Evolutionary conservation across 78 protist species (phyloP), one percentile per base, ranked within the genome.

Genomic region (Polysphondylium violaceum): DNA sequence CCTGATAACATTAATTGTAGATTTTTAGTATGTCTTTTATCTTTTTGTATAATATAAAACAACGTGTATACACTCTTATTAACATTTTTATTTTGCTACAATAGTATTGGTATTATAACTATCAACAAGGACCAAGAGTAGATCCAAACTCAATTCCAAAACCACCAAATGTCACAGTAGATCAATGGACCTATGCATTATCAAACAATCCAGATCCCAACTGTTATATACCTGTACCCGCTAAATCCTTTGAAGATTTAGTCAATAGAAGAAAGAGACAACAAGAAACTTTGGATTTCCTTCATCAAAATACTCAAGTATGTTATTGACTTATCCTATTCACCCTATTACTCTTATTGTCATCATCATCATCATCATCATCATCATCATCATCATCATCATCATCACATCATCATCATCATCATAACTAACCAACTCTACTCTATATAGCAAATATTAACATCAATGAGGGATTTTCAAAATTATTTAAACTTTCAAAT

Each of bases 31-130:
- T 16, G 77, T 58, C 4, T 17, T 56, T 4, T 56, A 21, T 56
- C 11, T 19, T 56, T 17, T 56, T n/a, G n/a, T n/a, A n/a, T n/a
- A n/a, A n/a, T n/a, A n/a, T n/a, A n/a, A n/a, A n/a, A n/a, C n/a
- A n/a, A n/a, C n/a, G n/a, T n/a, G n/a, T n/a, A n/a, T n/a, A n/a
- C n/a, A n/a, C n/a, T n/a, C n/a, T n/a, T n/a, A n/a, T n/a, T n/a
- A n/a, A n/a, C n/a, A n/a, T n/a, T n/a, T n/a, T n/a, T n/a, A n/a
- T n/a, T n/a, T n/a, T n/a, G n/a, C n/a, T n/a, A n/a, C n/a, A n/a
- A n/a, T n/a, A 79, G 88, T 69, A 69, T 59, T 83, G 90, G 90
- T 83, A 69, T 58, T 83, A 69, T 58, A 83, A 83, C 47, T 83
- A 53, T 79, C 68, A 67, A 38, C 40, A 7, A 36, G 76, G 77